Conservation (phyloP, 2,329 filamentous ascomycete species). For the Iodosphaeria phyllophila region DNA sequence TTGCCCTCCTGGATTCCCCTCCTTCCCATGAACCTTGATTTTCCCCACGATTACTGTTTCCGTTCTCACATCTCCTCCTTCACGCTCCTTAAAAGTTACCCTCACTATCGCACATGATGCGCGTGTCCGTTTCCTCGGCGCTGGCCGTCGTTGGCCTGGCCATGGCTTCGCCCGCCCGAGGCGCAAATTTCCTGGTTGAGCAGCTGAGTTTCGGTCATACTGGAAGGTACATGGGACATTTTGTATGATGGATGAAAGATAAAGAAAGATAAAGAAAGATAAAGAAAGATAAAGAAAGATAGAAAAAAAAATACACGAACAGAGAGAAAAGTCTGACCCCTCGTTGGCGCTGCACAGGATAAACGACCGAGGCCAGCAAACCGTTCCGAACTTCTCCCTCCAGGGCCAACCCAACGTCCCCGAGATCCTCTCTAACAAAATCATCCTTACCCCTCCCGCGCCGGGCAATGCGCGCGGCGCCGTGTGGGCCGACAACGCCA, state of each 20-base stretch:
- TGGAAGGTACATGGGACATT: conserved; percentile 28
- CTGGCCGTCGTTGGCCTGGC: conserved; percentile 24
- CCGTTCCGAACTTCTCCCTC: conserved; percentile 34
- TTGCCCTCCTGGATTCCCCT: not conserved
- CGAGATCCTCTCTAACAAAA: conserved; percentile 65
- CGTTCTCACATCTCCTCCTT: conserved; percentile 2
- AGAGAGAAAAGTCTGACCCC: too few relatives aligned
- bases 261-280: too few relatives aligned
- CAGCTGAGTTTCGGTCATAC: conserved; percentile 63
- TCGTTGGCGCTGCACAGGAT: conserved; percentile 20
- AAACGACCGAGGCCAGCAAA: conserved; percentile 35
- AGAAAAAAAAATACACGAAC: too few relatives aligned
- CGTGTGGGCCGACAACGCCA: conserved; percentile 53
- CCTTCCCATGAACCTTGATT: not conserved
- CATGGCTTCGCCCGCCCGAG: conserved; percentile 22
- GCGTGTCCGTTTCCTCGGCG: conserved; percentile 16
- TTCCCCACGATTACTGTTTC: not conserved
- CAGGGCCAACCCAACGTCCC: conserved; percentile 34
- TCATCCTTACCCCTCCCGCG: conserved; percentile 77
- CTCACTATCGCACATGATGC: conserved; percentile 18
- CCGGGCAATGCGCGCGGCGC: conserved; percentile 74
- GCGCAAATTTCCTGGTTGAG: conserved; percentile 49
- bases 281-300: too few relatives aligned
- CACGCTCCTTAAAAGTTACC: too few relatives aligned
- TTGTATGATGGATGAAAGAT: too few relatives aligned